Conservation (phyloP, 257 asterid genomes). For the Eucommia ulmoides region DNA sequence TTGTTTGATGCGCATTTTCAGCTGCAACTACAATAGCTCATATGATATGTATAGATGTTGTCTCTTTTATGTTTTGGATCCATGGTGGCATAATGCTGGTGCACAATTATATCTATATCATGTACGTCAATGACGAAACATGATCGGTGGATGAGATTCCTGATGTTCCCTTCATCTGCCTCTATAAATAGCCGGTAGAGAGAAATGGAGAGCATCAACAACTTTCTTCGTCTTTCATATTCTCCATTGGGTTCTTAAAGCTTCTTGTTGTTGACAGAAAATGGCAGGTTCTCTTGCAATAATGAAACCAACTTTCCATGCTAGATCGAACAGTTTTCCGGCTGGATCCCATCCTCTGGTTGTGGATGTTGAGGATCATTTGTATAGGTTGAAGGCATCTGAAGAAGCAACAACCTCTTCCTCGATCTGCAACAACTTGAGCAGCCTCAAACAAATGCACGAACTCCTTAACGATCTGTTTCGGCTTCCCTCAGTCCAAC, state of each 20-base stretch:
- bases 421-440: slow-evolving; percentile 15
- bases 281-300: slow-evolving; percentile 1
- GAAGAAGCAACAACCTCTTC: slow-evolving; percentile 9
- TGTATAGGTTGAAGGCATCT: slow-evolving; percentile 20
- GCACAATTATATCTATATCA: not conserved
- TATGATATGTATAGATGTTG: too few species aligned
- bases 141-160: not conserved
- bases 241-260: not conserved
- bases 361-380: slow-evolving; percentile 8
- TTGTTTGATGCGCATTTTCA: not conserved
- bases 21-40: too few species aligned
- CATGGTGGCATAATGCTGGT: too few species aligned
- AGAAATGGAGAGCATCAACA: not conserved
- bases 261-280: not conserved
- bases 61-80: too few species aligned
- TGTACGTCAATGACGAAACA: not conserved
- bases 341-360: slow-evolving; percentile 26
- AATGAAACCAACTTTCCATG: slow-evolving; percentile 10
- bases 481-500: slow-evolving; percentile 26
- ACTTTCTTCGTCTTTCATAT: not conserved
- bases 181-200: not conserved
- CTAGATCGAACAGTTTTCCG: slow-evolving; percentile 30
- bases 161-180: not conserved
- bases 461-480: slow-evolving; percentile 19
- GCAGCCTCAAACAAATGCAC: slow-evolving; percentile 23